Percentiles rank a stretch among this genome's conserved stretches.
phyloP scores from a whole-genome alignment of 169 alveolate species.

The Cryptosporidium viatorum region DNA sequence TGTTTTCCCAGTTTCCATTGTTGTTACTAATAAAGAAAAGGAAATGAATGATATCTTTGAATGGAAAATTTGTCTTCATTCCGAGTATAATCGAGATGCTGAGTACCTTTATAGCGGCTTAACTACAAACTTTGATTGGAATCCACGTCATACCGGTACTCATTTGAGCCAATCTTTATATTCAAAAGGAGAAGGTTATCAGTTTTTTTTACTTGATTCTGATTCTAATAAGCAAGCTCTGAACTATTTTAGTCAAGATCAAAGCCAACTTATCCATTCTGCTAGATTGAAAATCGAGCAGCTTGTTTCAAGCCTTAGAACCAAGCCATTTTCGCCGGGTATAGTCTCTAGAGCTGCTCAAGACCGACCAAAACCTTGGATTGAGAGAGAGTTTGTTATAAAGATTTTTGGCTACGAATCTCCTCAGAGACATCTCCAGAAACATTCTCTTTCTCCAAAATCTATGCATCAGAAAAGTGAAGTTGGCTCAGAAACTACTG shows the following conservation, averaged over 20 bases:
- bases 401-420: slow-evolving; percentile 24
- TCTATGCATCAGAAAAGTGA: background rate
- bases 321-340: slow-evolving; percentile 28
- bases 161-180: background rate
- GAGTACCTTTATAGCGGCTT: slow-evolving; percentile 34
- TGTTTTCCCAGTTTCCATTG: slow-evolving; percentile 33
- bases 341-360: slow-evolving; percentile 10
- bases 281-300: slow-evolving; percentile 7
- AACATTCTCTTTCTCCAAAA: background rate
- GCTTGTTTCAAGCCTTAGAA: slow-evolving; percentile 7
- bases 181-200: slow-evolving; percentile 11
- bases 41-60: slow-evolving; percentile 5
- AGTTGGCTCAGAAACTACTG: slow-evolving; percentile 3
- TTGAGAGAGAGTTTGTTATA: slow-evolving; percentile 50
- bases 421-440: background rate
- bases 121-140: slow-evolving; percentile 29
- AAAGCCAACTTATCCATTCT: slow-evolving; percentile 8
- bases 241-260: background rate
- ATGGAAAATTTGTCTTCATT: slow-evolving; percentile 60
- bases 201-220: slow-evolving; percentile 1
- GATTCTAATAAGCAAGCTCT: background rate
- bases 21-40: background rate
- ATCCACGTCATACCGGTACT: background rate
- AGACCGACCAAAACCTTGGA: slow-evolving; percentile 27
- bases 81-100: slow-evolving; percentile 49